Percentiles rank a stretch among this genome's conserved stretches.
Evolutionary conservation across 2,329 filamentous ascomycete species (phyloP).

Genomic region (Chaetoscypha palmicola): DNA sequence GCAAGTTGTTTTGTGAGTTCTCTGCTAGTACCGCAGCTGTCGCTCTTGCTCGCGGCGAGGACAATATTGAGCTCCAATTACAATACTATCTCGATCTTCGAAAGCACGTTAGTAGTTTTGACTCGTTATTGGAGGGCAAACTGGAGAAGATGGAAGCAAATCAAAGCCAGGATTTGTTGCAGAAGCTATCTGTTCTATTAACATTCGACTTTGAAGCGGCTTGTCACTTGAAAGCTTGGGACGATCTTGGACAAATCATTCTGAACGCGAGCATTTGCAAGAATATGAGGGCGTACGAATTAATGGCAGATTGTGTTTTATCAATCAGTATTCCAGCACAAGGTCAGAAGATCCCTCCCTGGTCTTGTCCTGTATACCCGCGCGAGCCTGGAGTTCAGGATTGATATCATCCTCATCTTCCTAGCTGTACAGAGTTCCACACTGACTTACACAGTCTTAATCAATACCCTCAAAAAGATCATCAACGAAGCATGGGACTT

Average conservation of each 20-base stretch:
- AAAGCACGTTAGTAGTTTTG: constrained; percentile 54
- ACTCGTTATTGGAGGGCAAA: constrained; percentile 37
- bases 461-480: constrained; percentile 52
- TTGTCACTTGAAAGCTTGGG: constrained; percentile 59
- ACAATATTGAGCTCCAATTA: constrained; percentile 43
- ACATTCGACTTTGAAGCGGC: constrained; percentile 77
- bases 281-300: constrained; percentile 45
- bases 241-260: constrained; percentile 55
- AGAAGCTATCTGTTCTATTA: constrained; percentile 59
- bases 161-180: constrained; percentile 44
- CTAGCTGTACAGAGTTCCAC: too few species aligned
- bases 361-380: constrained; percentile 22
- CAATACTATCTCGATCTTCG: constrained; percentile 57
- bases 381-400: too few species aligned
- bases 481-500: constrained; percentile 60
- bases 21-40: constrained; percentile 48
- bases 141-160: constrained; percentile 36
- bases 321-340: constrained; percentile 44
- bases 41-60: constrained; percentile 45
- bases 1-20: constrained; percentile 65
- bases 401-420: too few species aligned
- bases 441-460: constrained; percentile 25
- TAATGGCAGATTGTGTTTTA: constrained; percentile 60
- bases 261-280: constrained; percentile 40
- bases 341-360: constrained; percentile 36